Conservation (phyloP, 176 grass and related monocot species). For the Cenchrus fungigraminus region DNA sequence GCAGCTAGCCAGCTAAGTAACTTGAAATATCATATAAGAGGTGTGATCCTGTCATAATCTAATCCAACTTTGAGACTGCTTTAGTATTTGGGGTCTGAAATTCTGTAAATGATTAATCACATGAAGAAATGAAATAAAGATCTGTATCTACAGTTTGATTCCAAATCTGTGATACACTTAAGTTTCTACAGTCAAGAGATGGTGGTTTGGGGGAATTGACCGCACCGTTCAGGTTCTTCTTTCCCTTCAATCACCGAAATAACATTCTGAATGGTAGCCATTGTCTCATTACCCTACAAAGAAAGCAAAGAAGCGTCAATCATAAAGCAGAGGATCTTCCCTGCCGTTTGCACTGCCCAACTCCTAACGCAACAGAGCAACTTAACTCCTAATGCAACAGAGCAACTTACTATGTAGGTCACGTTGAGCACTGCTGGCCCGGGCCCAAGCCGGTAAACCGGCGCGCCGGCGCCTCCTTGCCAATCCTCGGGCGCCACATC, state of each 20-base stretch:
- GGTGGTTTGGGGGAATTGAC: background rate
- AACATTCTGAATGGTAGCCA: conserved; percentile 87
- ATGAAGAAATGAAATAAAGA: background rate
- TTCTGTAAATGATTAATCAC: background rate
- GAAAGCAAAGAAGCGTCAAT: background rate
- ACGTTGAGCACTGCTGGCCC: conserved; percentile 80
- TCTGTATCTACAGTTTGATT: background rate
- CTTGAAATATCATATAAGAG: background rate
- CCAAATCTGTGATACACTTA: background rate
- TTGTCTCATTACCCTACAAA: conserved; percentile 80
- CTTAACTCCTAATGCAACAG: background rate
- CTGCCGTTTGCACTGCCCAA: background rate
- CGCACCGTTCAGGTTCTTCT: conserved; percentile 84
- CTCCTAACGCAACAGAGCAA: background rate
- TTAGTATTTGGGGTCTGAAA: background rate
- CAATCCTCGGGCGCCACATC: conserved; percentile 72
- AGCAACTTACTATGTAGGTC: conserved; percentile 57
- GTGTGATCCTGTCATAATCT: background rate
- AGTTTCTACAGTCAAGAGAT: background rate
- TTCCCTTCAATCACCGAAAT: conserved; percentile 87
- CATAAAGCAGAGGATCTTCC: background rate
- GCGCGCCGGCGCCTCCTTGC: conserved; percentile 64
- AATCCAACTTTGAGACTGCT: background rate
- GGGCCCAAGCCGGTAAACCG: conserved; percentile 67
- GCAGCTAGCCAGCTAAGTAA: background rate